Conservation (phyloP, 331 rosid genomes). For the Malus hybrid region DNA sequence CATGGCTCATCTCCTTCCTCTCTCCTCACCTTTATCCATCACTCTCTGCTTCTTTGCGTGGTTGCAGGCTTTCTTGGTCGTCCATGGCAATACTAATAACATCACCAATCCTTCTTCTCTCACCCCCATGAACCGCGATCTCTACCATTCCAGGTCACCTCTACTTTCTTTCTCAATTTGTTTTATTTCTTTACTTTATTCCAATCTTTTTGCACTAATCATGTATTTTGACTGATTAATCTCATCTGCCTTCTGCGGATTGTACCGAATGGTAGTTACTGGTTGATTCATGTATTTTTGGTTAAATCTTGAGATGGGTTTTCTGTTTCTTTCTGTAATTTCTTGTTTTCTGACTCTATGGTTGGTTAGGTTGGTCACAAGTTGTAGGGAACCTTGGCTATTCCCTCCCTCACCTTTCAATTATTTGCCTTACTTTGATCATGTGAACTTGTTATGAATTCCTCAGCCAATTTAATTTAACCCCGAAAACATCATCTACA, state of each 20-base stretch:
- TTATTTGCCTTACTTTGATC: slow-evolving; percentile 13
- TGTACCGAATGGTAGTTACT: not conserved
- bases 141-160: slow-evolving; percentile 77
- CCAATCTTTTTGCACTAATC: not conserved
- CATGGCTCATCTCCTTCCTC: slow-evolving; percentile 48
- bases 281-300: not conserved
- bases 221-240: not conserved
- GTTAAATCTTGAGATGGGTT: slow-evolving; percentile 13
- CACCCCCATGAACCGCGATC: slow-evolving; percentile 69
- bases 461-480: not conserved
- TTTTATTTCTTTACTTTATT: not conserved
- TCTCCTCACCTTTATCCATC: slow-evolving; percentile 27
- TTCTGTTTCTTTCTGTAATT: not conserved
- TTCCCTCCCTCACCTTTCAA: not conserved
- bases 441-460: not conserved
- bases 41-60: slow-evolving; percentile 29
- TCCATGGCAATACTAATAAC: slow-evolving; percentile 31
- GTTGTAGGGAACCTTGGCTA: not conserved
- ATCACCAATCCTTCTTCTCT: slow-evolving; percentile 15
- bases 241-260: not conserved
- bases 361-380: slow-evolving; percentile 1
- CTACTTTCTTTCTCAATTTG: not conserved
- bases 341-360: not conserved
- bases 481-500: not conserved
- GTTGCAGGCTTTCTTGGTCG: slow-evolving; percentile 30